These are phyloP conservation scores for Curvularia eragrostidis DNA, from an alignment of 2,329 filamentous ascomycete genomes.

Conservation along the genomic window DNA sequence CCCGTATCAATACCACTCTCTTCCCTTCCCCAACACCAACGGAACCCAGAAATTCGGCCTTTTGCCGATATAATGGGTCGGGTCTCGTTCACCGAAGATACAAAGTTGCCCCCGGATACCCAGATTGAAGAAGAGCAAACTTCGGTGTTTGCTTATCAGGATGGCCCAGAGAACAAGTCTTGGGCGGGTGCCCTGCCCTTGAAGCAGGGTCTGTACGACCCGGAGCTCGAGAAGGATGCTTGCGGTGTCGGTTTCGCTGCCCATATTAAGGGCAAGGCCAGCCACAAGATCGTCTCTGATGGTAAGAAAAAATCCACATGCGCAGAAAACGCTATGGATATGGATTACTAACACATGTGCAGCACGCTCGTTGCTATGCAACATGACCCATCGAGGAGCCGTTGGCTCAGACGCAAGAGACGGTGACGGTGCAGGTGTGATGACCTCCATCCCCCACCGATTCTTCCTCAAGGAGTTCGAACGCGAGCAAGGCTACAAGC, in stretches of 20 bases:
- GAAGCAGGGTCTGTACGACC: slow-evolving; percentile 99
- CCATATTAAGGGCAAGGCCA: slow-evolving; percentile 95
- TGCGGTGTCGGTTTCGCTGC: slow-evolving; percentile 99
- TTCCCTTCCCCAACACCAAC: slow-evolving; percentile 22
- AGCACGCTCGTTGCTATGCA: slow-evolving; percentile 95
- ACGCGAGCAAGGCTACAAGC: slow-evolving; percentile 83
- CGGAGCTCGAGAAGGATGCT: slow-evolving; percentile 95
- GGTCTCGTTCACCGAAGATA: slow-evolving; percentile 60
- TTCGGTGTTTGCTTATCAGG: slow-evolving; percentile 83
- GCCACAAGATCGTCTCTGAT: slow-evolving; percentile 99
- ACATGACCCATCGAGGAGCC: slow-evolving; percentile 99
- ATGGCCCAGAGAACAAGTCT: slow-evolving; percentile 77
- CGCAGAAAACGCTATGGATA: background rate
- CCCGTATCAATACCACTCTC: slow-evolving; percentile 30
- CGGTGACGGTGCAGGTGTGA: slow-evolving; percentile 97
- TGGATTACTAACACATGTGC: slow-evolving; percentile 40
- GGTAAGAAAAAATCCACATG: slow-evolving; percentile 63
- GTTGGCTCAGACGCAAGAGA: slow-evolving; percentile 98
- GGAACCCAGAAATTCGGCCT: slow-evolving; percentile 52
- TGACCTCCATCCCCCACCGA: slow-evolving; percentile 98
- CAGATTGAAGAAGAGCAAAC: slow-evolving; percentile 65
- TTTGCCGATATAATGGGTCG: slow-evolving; percentile 62
- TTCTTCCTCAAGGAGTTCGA: slow-evolving; percentile 99
- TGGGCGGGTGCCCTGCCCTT: slow-evolving; percentile 95
- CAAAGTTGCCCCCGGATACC: slow-evolving; percentile 55